Percentiles rank a stretch among this genome's conserved stretches.
phyloP scores from a whole-genome alignment of 2,329 filamentous ascomycete genomes.

The Aspergillus pseudoterreus region DNA sequence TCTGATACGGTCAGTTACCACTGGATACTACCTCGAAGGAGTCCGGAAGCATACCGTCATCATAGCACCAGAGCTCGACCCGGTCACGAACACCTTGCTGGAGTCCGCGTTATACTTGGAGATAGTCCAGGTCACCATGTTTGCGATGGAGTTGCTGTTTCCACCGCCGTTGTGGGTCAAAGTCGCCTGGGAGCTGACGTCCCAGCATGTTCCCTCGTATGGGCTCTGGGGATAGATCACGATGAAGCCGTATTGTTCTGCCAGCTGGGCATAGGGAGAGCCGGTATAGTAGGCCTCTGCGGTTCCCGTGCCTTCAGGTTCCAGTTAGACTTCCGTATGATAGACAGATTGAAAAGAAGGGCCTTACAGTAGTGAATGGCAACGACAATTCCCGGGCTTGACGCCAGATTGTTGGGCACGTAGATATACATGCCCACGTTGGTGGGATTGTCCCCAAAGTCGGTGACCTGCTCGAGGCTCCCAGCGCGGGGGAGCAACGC shows the following conservation, averaged over 20 bases:
- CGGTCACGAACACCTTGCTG: conserved; percentile 20
- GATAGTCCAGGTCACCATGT: conserved; percentile 36
- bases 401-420: conserved; percentile 42
- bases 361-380: conserved; percentile 54
- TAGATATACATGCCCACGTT: conserved; percentile 54
- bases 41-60: conserved; percentile 14
- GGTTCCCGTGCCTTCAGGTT: conserved; percentile 12
- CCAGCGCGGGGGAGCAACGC: conserved; percentile 10
- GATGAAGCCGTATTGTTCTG: conserved; percentile 41
- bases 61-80: conserved; percentile 18
- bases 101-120: conserved; percentile 31
- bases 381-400: conserved; percentile 51
- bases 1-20: conserved; percentile 6
- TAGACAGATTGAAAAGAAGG: no score
- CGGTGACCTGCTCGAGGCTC: conserved; percentile 30
- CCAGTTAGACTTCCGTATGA: not conserved
- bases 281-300: conserved; percentile 44
- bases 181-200: conserved; percentile 47
- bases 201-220: conserved; percentile 56
- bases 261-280: conserved; percentile 52
- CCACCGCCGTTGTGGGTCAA: conserved; percentile 36
- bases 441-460: conserved; percentile 46
- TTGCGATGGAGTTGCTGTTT: conserved; percentile 39
- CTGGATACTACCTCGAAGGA: not conserved
- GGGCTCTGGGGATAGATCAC: conserved; percentile 56